Conservation (phyloP, 2,329 filamentous ascomycete species). For the Phialocephala subalpina region DNA sequence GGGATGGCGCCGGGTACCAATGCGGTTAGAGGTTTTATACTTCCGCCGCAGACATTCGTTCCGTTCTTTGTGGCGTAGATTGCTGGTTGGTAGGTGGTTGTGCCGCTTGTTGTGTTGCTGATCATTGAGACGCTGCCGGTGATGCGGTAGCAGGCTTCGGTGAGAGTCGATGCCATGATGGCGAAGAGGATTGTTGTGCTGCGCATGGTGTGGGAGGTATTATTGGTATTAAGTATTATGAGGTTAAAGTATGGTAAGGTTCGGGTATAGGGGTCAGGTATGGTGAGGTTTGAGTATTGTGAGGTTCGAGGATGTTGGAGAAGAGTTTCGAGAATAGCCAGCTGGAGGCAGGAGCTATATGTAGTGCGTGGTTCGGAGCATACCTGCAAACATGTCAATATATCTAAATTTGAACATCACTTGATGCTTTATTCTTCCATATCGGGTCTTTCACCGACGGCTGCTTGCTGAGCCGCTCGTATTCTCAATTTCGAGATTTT, state of each 20-base stretch:
- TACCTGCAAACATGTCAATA: neutral
- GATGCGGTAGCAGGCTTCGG: conserved; percentile 22
- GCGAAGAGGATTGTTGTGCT: conserved; percentile 6
- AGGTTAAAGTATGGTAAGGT: neutral
- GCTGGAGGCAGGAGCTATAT: neutral
- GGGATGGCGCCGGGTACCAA: conserved; percentile 25
- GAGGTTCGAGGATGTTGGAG: no score
- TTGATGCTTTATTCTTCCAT: neutral
- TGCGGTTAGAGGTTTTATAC: conserved; percentile 11
- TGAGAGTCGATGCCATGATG: neutral
- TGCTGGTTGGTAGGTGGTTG: conserved; percentile 20
- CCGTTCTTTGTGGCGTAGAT: conserved; percentile 19
- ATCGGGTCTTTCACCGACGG: no score
- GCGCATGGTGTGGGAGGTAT: conserved; percentile 13
- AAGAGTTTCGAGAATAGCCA: neutral
- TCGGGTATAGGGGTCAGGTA: no score
- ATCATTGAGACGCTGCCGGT: conserved; percentile 18
- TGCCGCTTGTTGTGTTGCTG: conserved; percentile 14
- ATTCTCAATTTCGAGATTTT: no score
- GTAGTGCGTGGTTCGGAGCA: neutral
- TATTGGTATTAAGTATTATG: neutral
- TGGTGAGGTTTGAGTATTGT: neutral
- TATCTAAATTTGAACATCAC: neutral
- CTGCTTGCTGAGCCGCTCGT: no score
- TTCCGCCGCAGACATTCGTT: conserved; percentile 16